Percentiles rank a stretch among this genome's conserved stretches.
Evolutionary conservation across 768 basidiomycete genomes (phyloP).

Genomic region (Tricholoma matsutake): DNA sequence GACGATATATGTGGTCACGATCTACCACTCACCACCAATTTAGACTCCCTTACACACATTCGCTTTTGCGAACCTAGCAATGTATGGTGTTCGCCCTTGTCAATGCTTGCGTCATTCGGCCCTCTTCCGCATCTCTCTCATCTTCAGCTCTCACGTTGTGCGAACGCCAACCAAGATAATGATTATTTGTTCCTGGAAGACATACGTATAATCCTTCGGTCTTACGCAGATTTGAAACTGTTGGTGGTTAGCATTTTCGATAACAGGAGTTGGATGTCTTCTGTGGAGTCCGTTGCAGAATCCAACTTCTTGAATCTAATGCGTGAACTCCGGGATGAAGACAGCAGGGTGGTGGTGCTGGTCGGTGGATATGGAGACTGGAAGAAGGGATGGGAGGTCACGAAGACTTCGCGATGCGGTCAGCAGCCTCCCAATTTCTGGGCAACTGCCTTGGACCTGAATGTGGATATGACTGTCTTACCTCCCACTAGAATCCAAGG

Average conservation of each 20-base stretch:
- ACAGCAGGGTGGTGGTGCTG: conserved; percentile 23
- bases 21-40: conserved; percentile 6
- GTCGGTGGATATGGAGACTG: conserved; percentile 21
- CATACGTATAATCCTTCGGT: conserved; percentile 25
- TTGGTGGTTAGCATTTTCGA: conserved; percentile 34
- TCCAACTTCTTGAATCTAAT: conserved; percentile 27
- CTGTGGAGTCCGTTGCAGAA: conserved; percentile 11
- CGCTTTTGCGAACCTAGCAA: conserved; percentile 38
- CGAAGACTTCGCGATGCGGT: conserved; percentile 13
- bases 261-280: conserved; percentile 9
- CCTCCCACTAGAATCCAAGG: no score
- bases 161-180: conserved; percentile 40
- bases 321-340: conserved; percentile 15
- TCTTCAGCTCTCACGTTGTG: conserved; percentile 37
- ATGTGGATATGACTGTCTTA: no score
- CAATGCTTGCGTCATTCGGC: conserved; percentile 32
- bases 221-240: conserved; percentile 28
- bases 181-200: conserved; percentile 35
- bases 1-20: background rate
- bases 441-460: conserved; percentile 2
- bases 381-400: conserved; percentile 23
- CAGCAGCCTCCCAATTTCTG: conserved; percentile 18
- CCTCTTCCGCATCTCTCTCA: conserved; percentile 35
- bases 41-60: conserved; percentile 31
- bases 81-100: conserved; percentile 32